Base-by-base conservation (phyloP, 2,329 filamentous ascomycete species). In the Botrytis cinerea region DNA sequence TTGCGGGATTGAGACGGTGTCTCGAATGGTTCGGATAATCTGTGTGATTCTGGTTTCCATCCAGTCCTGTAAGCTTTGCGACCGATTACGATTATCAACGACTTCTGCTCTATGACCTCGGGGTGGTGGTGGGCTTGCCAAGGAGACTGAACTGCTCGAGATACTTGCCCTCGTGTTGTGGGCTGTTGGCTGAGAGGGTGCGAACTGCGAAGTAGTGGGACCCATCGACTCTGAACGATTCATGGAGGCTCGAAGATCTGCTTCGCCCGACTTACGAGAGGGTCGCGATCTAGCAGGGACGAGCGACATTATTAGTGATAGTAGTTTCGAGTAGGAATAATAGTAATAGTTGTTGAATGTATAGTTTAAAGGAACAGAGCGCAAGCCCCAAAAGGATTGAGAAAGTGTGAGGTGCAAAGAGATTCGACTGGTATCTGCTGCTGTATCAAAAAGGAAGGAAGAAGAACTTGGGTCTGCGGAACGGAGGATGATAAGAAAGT, bases 251-350 rank as follows among this genome's bases (percentile, higher is more conserved):
- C 71, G 46, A 43, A 72, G 71, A 22, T 72, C 51, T 16, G 71
- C 28, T 38, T 72, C 62, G 6, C 38, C 62, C 22, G 22, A 51
- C 64, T 67, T 68, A 4, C 71, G 48, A 18, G 62, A 43, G 1
- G 62, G 48, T 4, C 51, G 61, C 38, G 71, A 59, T 72, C 62
- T 62, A 51, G 22, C 67, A 16, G 71, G 28, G 48, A 32, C 35
- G n/a, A 40, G 54, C 38, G 71, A 72, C 71, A 72, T 72, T 22
- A 22, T 71, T 46, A 63, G 54, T 46, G 35, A 63, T 63, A 71
- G 45, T 66, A 25, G 18, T 43, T 57, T 68, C 40, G 66, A 68
- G 43, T 28, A 43, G 22, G 51, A 68, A 68, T 18, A 51, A 68
- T 68, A 43, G 18, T 43, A 28, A 68, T 57, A 68, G 48, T 32